Base-by-base conservation (phyloP, 495 filamentous ascomycete genomes). In the Clohesyomyces aquaticus region DNA sequence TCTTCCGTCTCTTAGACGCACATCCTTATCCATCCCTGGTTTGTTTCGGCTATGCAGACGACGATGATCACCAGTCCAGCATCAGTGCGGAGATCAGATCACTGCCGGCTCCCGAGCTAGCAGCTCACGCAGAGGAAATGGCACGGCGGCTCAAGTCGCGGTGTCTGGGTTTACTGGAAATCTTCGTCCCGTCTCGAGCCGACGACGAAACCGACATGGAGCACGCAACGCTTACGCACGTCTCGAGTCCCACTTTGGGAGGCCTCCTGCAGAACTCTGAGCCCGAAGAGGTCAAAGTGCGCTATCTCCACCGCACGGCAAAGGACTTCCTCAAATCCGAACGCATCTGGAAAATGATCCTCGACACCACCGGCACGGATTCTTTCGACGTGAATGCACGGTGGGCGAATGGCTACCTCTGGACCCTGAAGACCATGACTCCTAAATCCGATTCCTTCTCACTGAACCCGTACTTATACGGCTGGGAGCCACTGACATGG, bases 331-430 rank as follows among this genome's bases (percentile, higher is more conserved):
- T 63, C 1, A 26, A 45, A 10, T 48, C 51, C 2, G 25, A 23
- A 1, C n/a, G 16, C 1, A 23, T 63, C 6, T 18, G 25, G 26
- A 25, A 35, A 22, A 54, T 46, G n/a, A 47, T 63, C 22, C 16
- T 26, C 1, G n/a, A 42, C 9, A 28, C 35, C 0, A 55, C 52
- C 0, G n/a, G 21, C n/a, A 18, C 25, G 16, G 38, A 62, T 12
- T 14, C 23, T 6, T 45, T 62, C 38, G 43, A 50, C 16, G 10
- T 45, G 14, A 43, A 63, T 18, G 60, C 55, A 41, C 21, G 57
- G 26, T 63, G 60, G 60, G 60, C 60, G n/a, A 63, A 63, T 18
- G 60, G 51, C 10, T 47, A 42, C 18, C 52, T 63, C 3, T 63
- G 60, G 60, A 26, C 51, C 0, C 52, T 63, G n/a, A 63, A 63